Evolutionary conservation across 2,329 filamentous ascomycete species (phyloP), one percentile per base, ranked within the genome.

Genomic region (Metarhizium humberi): DNA sequence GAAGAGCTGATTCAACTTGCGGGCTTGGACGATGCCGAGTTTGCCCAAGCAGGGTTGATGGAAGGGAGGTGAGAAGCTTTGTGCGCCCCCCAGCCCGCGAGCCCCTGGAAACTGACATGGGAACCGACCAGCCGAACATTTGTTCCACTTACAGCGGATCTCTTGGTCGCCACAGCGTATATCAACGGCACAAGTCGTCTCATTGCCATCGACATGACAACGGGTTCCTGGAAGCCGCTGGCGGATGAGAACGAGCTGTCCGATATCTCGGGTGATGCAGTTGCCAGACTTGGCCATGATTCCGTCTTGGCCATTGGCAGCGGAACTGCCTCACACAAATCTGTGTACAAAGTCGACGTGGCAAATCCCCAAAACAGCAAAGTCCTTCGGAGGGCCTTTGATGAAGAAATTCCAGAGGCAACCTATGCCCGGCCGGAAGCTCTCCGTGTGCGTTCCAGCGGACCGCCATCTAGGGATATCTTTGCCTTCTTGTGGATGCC

Each of bases 401-500:
- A 71, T 14, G 64, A 69, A 40, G 50, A 52, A 3, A 62, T 75
- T 16, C 59, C 66, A 0, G 34, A 60, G 1, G 52, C 59, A 0
- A 57, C 72, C 8, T 72, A 73, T 55, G 76, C 76, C 0, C 58
- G 59, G 7, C 69, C 76, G 0, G 68, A 72, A 51, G 63, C 65
- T 7, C 64, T 77, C 11, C 64, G 55, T 16, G 58, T 70, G 30
- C 45, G 54, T 30, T 62, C 69, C 51, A 64, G 64, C 36, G 61
- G 58, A 2, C 52, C 59, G 0, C 67, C 67, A 10, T 51, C 57
- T 52, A 65, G 72, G 18, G 59, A 65, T 42, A 62, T 77, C 3
- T 65, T 77, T 57, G 76, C 75, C 14, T 76, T 79, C 57, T 73
- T 77, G 40, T 78, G 73, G 67, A 71, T 74, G 25, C 80, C 78